Base-by-base conservation (phyloP, 768 basidiomycete species). In the Pleurotus djamor region DNA sequence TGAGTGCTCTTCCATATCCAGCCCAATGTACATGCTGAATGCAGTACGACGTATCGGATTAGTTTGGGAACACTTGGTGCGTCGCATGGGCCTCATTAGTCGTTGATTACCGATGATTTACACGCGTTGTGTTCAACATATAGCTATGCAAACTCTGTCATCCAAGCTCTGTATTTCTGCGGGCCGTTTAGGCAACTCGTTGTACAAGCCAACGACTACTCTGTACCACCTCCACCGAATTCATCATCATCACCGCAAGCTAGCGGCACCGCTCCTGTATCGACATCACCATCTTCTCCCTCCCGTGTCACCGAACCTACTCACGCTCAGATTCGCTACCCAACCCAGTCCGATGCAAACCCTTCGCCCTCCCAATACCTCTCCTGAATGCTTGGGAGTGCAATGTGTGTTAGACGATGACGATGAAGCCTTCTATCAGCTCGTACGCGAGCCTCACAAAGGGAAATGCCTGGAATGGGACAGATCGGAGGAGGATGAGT, bases 51-150 rank as follows among this genome's bases (percentile, higher is more conserved):
- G 16, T 49, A 32, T 43, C 16, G 55, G 16, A 51, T 6, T 63
- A 96, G 94, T 97, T 96, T 77, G 95, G 94, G 43, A 98, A 98
- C 71, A 98, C 94, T 49, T 98, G 96, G 94, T 94, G 64, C 66
- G 81, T 44, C 14, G 17, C 60, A 37, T 50, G 28, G 21, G n/a
- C 16, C 21, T 28, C 21, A 28, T 28, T 28, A 28, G 21, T 28
- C 2, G 2, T 28, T 28, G 21, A 28, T 28, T 28, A 28, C 21
- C 21, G 21, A 28, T 3, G 21, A 28, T 28, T 33, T 35, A 14
- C 56, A 41, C 34, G 48, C 28, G 51, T 56, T n/a, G 38, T 43
- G 58, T 55, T 52, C 57, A 49, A 35, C 63, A 34, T 56, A 60
- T 71, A 95, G 95, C 76, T 99, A 99, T 74, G 95, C 91, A 77